Percentiles rank a stretch among this genome's conserved stretches.
These are phyloP conservation scores for Diddensiella santjacobensis DNA, from an alignment of 805 yeast species.

Conservation along the genomic window DNA sequence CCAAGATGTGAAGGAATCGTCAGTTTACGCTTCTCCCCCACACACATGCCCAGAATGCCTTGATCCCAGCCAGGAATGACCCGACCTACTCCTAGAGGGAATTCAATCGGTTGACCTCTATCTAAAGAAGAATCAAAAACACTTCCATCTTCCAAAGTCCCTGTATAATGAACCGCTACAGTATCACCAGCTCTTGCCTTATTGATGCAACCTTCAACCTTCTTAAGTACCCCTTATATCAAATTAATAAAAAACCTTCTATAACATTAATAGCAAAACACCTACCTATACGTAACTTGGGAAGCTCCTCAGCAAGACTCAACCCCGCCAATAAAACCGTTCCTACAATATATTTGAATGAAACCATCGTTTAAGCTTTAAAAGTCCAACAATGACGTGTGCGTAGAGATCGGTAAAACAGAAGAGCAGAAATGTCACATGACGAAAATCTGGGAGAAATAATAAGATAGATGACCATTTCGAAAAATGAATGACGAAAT, in stretches of 20 bases:
- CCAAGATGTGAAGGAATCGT: constrained; percentile 75
- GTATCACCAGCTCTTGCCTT: constrained; percentile 62
- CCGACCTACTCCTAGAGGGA: constrained; percentile 70
- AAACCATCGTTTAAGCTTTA: constrained; percentile 6
- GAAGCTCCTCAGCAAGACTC: constrained; percentile 21
- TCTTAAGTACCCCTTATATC: constrained; percentile 48
- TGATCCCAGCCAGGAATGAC: constrained; percentile 92
- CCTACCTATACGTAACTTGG: constrained; percentile 29
- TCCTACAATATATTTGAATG: neutral
- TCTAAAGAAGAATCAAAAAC: constrained; percentile 70
- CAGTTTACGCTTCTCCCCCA: constrained; percentile 79
- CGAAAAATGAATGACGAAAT: too few relatives aligned
- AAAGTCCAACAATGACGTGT: too few relatives aligned
- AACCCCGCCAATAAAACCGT: constrained; percentile 6
- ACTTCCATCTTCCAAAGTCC: constrained; percentile 60
- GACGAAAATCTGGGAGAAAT: too few relatives aligned
- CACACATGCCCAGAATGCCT: constrained; percentile 78
- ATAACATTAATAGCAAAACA: too few relatives aligned
- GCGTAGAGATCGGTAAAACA: too few relatives aligned
- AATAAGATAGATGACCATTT: too few relatives aligned
- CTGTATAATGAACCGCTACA: constrained; percentile 76
- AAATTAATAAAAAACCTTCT: too few relatives aligned
- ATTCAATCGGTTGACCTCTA: constrained; percentile 65
- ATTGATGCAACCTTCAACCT: constrained; percentile 51
- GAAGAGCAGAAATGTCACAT: too few relatives aligned